Percentiles rank a stretch among this genome's conserved stretches.
Evolutionary conservation across 192 early-diverging fungal genomes (phyloP).

Genomic region (Pilobolus umbonatus): DNA sequence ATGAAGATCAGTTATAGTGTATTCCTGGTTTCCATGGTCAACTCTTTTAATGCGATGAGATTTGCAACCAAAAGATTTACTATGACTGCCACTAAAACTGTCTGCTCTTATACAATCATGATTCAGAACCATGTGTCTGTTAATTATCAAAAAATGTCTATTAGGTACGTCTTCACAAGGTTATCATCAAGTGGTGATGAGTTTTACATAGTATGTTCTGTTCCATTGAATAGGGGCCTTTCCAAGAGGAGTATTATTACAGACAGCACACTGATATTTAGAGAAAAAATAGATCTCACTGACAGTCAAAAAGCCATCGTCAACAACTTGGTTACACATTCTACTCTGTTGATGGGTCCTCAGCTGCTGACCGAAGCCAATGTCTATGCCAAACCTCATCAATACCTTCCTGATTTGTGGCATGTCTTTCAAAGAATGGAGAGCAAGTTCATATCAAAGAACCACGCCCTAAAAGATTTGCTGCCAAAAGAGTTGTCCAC

Average conservation of each 20-base stretch:
- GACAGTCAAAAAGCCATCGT: background rate
- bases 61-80: too few relatives aligned
- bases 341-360: background rate
- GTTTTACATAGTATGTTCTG: background rate
- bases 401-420: background rate
- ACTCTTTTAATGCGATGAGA: too few relatives aligned
- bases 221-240: background rate
- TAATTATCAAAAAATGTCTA: background rate
- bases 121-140: background rate
- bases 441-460: conserved; percentile 1
- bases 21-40: too few relatives aligned
- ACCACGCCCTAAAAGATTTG: too few relatives aligned
- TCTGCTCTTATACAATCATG: background rate
- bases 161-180: background rate
- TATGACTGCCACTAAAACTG: too few relatives aligned
- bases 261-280: background rate
- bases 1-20: too few relatives aligned
- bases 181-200: background rate
- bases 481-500: background rate
- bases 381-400: background rate
- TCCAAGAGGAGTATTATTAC: background rate
- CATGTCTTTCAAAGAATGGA: conserved; percentile 10
- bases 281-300: background rate
- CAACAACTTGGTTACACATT: background rate
- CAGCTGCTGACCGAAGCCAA: background rate